Conservation (phyloP, 2,329 filamentous ascomycete species). For the Geosmithia putterillii region DNA sequence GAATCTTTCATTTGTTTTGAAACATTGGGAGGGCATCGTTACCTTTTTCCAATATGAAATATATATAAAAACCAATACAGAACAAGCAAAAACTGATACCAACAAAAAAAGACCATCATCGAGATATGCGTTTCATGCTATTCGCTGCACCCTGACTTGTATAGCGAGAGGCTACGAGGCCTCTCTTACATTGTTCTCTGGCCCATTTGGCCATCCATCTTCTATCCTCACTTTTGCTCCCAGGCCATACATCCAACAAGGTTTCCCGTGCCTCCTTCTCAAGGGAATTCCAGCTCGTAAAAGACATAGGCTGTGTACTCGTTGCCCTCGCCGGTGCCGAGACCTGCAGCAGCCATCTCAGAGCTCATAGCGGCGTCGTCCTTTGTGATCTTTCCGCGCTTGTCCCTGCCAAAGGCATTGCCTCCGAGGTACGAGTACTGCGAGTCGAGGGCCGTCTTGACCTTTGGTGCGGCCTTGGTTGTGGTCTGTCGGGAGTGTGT, state of each 20-base stretch:
- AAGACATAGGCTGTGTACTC: conserved; percentile 97
- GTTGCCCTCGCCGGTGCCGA: conserved; percentile 54
- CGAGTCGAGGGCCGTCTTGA: conserved; percentile 65
- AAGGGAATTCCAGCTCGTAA: conserved; percentile 79
- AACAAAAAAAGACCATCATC: neutral
- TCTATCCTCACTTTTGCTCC: neutral
- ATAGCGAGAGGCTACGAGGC: conserved; percentile 13
- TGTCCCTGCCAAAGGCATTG: conserved; percentile 87
- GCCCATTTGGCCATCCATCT: neutral
- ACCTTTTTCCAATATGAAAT: neutral
- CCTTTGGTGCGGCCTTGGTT: conserved; percentile 69
- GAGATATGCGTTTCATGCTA: conserved; percentile 1
- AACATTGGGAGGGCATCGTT: neutral
- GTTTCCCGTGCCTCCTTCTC: neutral
- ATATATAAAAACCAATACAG: neutral
- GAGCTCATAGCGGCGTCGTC: conserved; percentile 70
- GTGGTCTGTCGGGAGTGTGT: conserved; percentile 48
- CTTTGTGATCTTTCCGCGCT: conserved; percentile 82
- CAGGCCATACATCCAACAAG: neutral
- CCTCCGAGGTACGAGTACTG: conserved; percentile 87
- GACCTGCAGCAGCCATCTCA: conserved; percentile 70
- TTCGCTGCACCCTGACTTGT: conserved; percentile 8
- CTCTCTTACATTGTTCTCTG: neutral
- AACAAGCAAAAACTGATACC: neutral
- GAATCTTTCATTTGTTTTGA: no score